These are phyloP conservation scores for Colletotrichum sp. DNA, from an alignment of 2,329 filamentous ascomycete species.

Conservation along the genomic window DNA sequence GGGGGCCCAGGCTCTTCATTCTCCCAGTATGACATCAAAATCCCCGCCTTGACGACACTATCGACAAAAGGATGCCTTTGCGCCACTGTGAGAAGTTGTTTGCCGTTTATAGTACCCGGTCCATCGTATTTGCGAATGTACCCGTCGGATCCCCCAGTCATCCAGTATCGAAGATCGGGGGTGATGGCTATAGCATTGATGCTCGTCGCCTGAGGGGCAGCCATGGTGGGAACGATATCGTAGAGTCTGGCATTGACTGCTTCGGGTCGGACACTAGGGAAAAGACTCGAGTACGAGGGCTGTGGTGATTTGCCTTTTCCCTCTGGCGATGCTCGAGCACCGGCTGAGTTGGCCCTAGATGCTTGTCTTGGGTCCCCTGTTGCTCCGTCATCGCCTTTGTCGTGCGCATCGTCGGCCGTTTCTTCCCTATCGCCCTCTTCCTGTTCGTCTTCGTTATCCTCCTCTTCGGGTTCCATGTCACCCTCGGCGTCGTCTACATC, in stretches of 20 bases:
- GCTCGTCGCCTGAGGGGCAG: conserved; percentile 92
- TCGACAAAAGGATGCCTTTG: conserved; percentile 97
- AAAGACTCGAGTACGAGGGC: conserved; percentile 13
- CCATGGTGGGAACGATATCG: conserved; percentile 96
- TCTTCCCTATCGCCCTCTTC: conserved; percentile 43
- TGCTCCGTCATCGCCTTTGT: conserved; percentile 39
- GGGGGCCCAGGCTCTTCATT: conserved; percentile 77
- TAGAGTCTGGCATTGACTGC: conserved; percentile 82
- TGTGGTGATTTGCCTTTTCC: conserved; percentile 1
- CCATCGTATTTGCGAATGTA: conserved; percentile 98
- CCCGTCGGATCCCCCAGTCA: conserved; percentile 91
- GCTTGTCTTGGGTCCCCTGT: conserved; percentile 35
- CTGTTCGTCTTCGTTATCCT: conserved; percentile 37
- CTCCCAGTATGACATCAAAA: conserved; percentile 97
- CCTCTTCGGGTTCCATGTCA: conserved; percentile 36
- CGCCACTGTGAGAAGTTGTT: conserved; percentile 90
- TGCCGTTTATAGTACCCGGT: conserved; percentile 92
- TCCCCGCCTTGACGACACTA: conserved; percentile 93
- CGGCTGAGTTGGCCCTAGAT: conserved; percentile 30
- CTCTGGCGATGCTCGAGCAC: conserved; percentile 11
- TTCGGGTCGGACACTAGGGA: conserved; percentile 69
- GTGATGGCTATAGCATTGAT: conserved; percentile 93
- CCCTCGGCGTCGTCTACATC: conserved; percentile 43
- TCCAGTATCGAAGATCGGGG: conserved; percentile 92
- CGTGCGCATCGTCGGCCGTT: conserved; percentile 32